Base-by-base conservation (phyloP, 768 basidiomycete species). In the Neoboletus subvelutipes region DNA sequence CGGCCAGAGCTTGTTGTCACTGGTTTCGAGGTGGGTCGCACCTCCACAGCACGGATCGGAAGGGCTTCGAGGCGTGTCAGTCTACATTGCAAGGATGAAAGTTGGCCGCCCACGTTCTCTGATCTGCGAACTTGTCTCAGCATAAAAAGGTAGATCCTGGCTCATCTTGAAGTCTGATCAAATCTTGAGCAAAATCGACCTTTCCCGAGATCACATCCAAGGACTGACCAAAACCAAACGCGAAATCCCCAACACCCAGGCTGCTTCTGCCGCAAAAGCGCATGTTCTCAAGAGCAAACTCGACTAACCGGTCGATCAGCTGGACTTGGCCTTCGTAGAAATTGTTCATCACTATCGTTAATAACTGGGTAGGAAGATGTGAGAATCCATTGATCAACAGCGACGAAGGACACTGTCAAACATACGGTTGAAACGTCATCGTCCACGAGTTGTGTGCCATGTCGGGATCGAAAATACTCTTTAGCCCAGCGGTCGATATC, bases 281-380 rank as follows among this genome's bases (percentile, higher is more conserved):
- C 70, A 73, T 71, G 22, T 67, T 53, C 17, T 54, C 49, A 8
- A 71, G 50, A 6, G 70, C 71, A 42, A 56, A 60, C n/a, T 58
- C 51, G 33, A 67, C 65, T 1, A 73, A 24, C 11, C 62, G 52
- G 57, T 71, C 70, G 33, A 71, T 62, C 43, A 71, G 49, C 15
- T 73, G 63, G 3, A 65, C 61, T 17, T 67, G 67, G 17, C 61
- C 70, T 55, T 71, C 67, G 24, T 73, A 73, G 37, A 73, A 71
- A 41, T 58, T 64, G 26, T 71, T 71, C 26, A 69, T 57, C 11
- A 73, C 63, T 28, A 73, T 63, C 26, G 69, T 66, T 49, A 71
- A 50, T 13, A 71, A 39, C 71, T 73, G 36, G 24, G 43, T 28
- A 49, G 22, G 28, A 20, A 29, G 15, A 39, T 6, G 18, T 51